Evolutionary conservation across 1,284 basidiomycete genomes (phyloP).

Genomic region (Moesziomyces sp.): DNA sequence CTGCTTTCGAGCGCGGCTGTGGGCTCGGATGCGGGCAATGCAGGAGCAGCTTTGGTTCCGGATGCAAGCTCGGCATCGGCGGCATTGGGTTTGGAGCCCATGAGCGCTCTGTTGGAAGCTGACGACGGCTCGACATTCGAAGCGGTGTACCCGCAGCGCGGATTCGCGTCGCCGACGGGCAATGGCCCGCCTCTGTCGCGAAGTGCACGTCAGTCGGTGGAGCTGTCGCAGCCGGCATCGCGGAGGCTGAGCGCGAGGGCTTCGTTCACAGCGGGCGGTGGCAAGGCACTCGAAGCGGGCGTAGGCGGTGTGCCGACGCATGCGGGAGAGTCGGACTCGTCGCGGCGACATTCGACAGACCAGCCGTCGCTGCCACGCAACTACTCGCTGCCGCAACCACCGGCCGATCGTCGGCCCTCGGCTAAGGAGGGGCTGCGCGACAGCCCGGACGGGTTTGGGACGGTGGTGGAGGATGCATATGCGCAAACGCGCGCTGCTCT

Average conservation of each 20-base stretch:
- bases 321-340: not conserved
- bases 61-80: not conserved
- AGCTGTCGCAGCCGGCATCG: slow-evolving; percentile 7
- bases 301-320: not conserved
- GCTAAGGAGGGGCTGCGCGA: slow-evolving; percentile 5
- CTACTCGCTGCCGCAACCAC: slow-evolving; percentile 26
- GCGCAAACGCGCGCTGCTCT: slow-evolving; percentile 28
- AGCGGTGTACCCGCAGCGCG: slow-evolving; percentile 17
- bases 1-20: slow-evolving; percentile 4
- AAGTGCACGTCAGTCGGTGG: slow-evolving; percentile 23
- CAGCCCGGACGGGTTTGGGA: slow-evolving; percentile 25
- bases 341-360: slow-evolving; percentile 17
- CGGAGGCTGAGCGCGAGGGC: slow-evolving; percentile 9
- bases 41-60: not conserved
- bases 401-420: slow-evolving; percentile 3
- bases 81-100: slow-evolving; percentile 5
- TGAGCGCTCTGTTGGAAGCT: slow-evolving; percentile 21
- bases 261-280: slow-evolving; percentile 5
- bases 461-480: slow-evolving; percentile 25
- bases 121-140: slow-evolving; percentile 35
- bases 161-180: not conserved
- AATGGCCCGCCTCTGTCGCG: slow-evolving; percentile 12
- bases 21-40: not conserved
- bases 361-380: slow-evolving; percentile 16
- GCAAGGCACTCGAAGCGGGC: not conserved